phyloP scores from a whole-genome alignment of 768 basidiomycete species.

The Collybia nuda region DNA sequence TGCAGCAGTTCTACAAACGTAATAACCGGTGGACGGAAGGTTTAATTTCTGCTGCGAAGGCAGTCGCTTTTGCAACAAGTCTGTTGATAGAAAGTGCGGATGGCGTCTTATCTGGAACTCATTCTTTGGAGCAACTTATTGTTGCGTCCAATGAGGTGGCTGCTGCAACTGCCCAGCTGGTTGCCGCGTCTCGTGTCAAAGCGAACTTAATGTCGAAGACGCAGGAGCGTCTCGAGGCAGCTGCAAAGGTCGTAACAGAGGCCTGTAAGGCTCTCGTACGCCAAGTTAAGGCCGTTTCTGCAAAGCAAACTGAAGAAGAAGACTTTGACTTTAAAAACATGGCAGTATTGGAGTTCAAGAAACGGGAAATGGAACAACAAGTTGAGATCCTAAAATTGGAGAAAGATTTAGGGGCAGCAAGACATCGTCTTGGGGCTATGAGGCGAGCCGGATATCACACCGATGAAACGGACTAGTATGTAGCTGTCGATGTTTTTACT shows the following conservation, averaged over 20 bases:
- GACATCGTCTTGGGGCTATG: constrained; percentile 82
- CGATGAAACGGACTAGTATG: constrained; percentile 66
- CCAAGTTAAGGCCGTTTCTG: constrained; percentile 94
- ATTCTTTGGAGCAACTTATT: constrained; percentile 97
- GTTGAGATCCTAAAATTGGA: constrained; percentile 97
- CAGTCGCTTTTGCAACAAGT: constrained; percentile 95
- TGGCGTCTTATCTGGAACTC: constrained; percentile 94
- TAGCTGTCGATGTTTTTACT: neutral
- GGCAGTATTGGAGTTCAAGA: constrained; percentile 95
- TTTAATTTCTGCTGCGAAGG: constrained; percentile 95
- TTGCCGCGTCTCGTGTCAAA: constrained; percentile 97
- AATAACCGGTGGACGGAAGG: constrained; percentile 99
- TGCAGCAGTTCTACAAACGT: constrained; percentile 98
- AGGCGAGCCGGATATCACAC: constrained; percentile 89
- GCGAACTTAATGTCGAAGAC: constrained; percentile 98
- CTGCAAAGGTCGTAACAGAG: constrained; percentile 96
- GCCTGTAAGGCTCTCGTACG: constrained; percentile 95
- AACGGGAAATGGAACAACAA: constrained; percentile 98
- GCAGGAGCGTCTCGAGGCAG: constrained; percentile 92
- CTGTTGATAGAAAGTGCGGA: constrained; percentile 97
- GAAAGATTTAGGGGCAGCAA: constrained; percentile 89
- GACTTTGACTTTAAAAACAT: constrained; percentile 89
- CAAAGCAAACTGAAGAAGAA: constrained; percentile 76
- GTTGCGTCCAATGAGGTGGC: constrained; percentile 99
- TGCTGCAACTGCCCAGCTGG: constrained; percentile 94